Base-by-base conservation (phyloP, 2,329 filamentous ascomycete species). In the Chaetomium olivaceum region DNA sequence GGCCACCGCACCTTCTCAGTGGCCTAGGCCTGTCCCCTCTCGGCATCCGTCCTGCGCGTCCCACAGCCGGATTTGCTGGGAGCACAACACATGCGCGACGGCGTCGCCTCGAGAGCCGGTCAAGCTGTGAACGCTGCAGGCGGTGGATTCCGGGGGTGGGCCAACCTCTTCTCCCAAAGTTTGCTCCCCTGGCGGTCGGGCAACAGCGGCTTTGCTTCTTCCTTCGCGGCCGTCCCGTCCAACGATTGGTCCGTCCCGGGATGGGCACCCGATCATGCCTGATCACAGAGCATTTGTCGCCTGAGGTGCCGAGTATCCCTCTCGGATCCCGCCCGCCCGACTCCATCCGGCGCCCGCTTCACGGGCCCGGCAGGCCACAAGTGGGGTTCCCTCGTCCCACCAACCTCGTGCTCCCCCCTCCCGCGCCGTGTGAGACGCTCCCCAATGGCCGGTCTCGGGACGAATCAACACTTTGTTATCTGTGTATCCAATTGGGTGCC, bases 321-420 rank as follows among this genome's bases (percentile, higher is more conserved):
- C 21, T 55, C 56, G 56, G 60, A 60, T 58, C 33, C 27, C 27
- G 51, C 51, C 56, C 54, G 55, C 43, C 60, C 63, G 60, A 39
- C 54, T 21, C 52, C 48, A 55, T 58, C 66, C 58, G 52, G 39
- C 56, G 50, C 43, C 39, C 59, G 55, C 58, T 61, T 50, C 62
- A 58, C 55, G 66, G 66, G 57, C 56, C 48, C 65, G 62, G 67
- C 61, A 62, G 46, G 52, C 51, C 14, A 16, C 23, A 43, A 21
- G 29, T 64, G 46, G 56, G n/a, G 48, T 16, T 19, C 57, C 16
- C 27, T 57, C 31, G 61, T 62, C 61, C 55, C 57, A 54, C 63
- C 51, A 51, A 55, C 60, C 61, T 58, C 60, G 52, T 62, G 46
- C 39, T 43, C 39, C 31, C 56, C 25, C 33, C 50, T 64, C 27